Conservation (phyloP, 257 asterid genomes). For the Nicotiana noctiflora region DNA sequence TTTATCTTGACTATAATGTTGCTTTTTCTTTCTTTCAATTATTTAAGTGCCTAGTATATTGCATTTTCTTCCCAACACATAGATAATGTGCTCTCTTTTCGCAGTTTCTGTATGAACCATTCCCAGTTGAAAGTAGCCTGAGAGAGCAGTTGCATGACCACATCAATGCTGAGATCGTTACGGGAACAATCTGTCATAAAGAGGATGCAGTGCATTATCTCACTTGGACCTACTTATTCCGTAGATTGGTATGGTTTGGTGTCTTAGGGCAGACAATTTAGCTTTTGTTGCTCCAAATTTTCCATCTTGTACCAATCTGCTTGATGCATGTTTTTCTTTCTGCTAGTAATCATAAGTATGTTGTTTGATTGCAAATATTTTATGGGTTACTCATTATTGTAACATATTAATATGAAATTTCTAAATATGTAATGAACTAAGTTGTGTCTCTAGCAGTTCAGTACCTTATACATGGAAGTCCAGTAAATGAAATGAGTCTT, state of each 20-base stretch:
- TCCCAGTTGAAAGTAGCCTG: slow-evolving; percentile 99
- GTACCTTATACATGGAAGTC: not conserved
- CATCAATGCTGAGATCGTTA: slow-evolving; percentile 93
- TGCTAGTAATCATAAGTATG: not conserved
- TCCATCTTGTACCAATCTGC: not conserved
- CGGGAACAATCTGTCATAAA: slow-evolving; percentile 86
- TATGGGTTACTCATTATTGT: not conserved
- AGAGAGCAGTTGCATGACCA: slow-evolving; percentile 94
- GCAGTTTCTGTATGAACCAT: slow-evolving; percentile 97
- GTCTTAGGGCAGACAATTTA: not conserved
- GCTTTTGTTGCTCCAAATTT: not conserved
- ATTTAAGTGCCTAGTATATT: not conserved
- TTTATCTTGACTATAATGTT: slow-evolving; percentile 2
- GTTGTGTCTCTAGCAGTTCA: not conserved
- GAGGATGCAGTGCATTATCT: slow-evolving; percentile 97
- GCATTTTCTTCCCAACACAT: not conserved
- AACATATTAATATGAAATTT: not conserved
- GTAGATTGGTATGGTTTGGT: slow-evolving; percentile 72
- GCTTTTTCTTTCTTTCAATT: not conserved
- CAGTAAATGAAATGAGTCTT: slow-evolving; percentile 1
- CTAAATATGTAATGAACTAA: not conserved
- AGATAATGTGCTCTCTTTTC: slow-evolving; percentile 16
- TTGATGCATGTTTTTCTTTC: not conserved
- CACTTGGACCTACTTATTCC: slow-evolving; percentile 96
- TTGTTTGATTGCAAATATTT: not conserved